Evolutionary conservation across 441 rosid species (phyloP).

Genomic region (Viola pubescens): DNA sequence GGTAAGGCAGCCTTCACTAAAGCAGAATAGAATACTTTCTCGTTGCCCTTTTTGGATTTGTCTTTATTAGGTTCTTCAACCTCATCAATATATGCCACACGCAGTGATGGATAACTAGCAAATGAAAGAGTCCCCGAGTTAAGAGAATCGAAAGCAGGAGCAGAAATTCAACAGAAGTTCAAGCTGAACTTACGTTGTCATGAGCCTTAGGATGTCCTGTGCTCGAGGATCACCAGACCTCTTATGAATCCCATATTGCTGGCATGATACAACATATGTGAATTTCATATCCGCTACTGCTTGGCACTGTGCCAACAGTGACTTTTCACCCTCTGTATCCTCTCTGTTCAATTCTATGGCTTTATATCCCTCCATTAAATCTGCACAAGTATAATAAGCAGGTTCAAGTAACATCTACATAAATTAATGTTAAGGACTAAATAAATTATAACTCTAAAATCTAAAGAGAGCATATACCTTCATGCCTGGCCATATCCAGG

Average conservation of each 20-base stretch:
- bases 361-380: constrained; percentile 97
- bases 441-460: constrained; percentile 1
- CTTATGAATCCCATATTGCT: constrained; percentile 89
- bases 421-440: background rate
- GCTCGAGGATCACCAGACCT: constrained; percentile 86
- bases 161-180: background rate
- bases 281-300: constrained; percentile 99
- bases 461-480: constrained; percentile 48
- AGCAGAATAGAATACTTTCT: constrained; percentile 80
- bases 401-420: background rate
- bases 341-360: constrained; percentile 77
- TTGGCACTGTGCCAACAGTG: constrained; percentile 85
- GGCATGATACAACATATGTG: constrained; percentile 93
- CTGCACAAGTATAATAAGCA: constrained; percentile 31
- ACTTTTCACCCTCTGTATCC: constrained; percentile 64
- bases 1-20: constrained; percentile 84
- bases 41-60: constrained; percentile 54
- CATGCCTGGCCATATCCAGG: constrained; percentile 97
- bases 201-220: constrained; percentile 81
- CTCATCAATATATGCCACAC: constrained; percentile 98
- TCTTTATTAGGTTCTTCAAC: constrained; percentile 87
- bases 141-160: constrained; percentile 1
- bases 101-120: constrained; percentile 90
- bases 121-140: constrained; percentile 14
- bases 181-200: constrained; percentile 54